These are phyloP conservation scores for Hymenoscyphus linearis DNA, from an alignment of 2,329 filamentous ascomycete genomes.

Conservation along the genomic window DNA sequence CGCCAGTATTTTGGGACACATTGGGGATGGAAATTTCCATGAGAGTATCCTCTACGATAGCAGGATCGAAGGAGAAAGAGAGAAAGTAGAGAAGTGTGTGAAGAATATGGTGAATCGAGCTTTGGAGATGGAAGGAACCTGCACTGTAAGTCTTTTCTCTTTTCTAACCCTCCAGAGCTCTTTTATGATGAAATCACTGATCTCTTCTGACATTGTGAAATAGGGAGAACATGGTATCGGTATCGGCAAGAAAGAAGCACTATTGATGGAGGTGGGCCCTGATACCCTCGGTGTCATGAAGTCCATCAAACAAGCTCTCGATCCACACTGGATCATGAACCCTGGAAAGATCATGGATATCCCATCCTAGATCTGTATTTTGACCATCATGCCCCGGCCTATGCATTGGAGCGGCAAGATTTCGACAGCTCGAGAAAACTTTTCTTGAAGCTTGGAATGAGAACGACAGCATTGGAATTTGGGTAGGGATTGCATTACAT, in stretches of 20 bases:
- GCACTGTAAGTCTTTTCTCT: conserved; percentile 48
- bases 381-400: no score
- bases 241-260: conserved; percentile 76
- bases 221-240: conserved; percentile 78
- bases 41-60: conserved; percentile 85
- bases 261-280: conserved; percentile 72
- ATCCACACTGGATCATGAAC: conserved; percentile 86
- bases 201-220: background rate
- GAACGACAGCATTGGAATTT: background rate
- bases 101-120: conserved; percentile 89
- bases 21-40: conserved; percentile 90
- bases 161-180: no score
- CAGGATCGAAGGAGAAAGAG: conserved; percentile 61
- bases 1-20: conserved; percentile 81
- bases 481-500: background rate
- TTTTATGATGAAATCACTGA: conserved; percentile 4
- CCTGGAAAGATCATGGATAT: conserved; percentile 86
- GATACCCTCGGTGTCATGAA: conserved; percentile 83
- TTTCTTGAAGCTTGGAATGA: background rate
- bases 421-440: background rate
- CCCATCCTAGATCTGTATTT: conserved; percentile 28
- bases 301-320: conserved; percentile 73
- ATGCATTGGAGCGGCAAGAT: no score
- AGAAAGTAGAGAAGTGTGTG: conserved; percentile 74
- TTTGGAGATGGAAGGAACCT: conserved; percentile 89